Conservation (phyloP, 2,329 filamentous ascomycete species). For the Cercospora zeae-maydis region DNA sequence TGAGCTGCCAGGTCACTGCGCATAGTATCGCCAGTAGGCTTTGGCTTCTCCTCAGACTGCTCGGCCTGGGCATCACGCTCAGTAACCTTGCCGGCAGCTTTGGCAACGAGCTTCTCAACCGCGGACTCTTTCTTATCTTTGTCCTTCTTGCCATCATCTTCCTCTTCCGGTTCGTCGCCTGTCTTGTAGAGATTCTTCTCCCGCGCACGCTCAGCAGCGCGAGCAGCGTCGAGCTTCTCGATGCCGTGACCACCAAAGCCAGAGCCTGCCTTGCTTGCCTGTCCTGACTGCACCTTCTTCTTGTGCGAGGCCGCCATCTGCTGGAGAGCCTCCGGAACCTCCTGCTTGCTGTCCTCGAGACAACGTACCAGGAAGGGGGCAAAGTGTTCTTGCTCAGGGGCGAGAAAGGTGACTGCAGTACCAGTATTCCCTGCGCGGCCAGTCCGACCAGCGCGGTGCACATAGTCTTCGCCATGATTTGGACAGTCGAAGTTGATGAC, state of each 20-base stretch:
- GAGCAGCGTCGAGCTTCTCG: constrained; percentile 84
- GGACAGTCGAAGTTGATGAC: constrained; percentile 95
- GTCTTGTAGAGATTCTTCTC: constrained; percentile 88
- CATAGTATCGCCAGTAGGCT: constrained; percentile 15
- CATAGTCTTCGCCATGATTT: constrained; percentile 94
- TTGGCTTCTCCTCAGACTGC: constrained; percentile 11
- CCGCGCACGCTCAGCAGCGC: constrained; percentile 78
- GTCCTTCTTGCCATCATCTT: constrained; percentile 65
- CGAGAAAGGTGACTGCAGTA: constrained; percentile 91
- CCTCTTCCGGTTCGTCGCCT: constrained; percentile 78
- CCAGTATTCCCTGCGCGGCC: constrained; percentile 92
- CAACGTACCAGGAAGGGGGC: constrained; percentile 86
- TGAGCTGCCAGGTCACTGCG: constrained; percentile 39
- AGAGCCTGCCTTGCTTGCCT: constrained; percentile 75
- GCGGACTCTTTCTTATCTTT: constrained; percentile 46
- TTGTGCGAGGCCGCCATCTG: constrained; percentile 65
- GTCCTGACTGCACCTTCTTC: constrained; percentile 88
- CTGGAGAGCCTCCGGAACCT: constrained; percentile 67
- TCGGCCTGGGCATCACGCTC: constrained; percentile 24
- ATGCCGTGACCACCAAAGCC: constrained; percentile 95
- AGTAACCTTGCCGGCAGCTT: constrained; percentile 56
- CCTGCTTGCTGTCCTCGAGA: constrained; percentile 83
- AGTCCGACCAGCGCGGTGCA: constrained; percentile 89
- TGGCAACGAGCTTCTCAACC: constrained; percentile 52
- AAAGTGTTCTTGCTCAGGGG: constrained; percentile 85